Evolutionary conservation across 1,139 yeast genomes (phyloP).

Genomic region (Zygosaccharomyces pseudobailii): DNA sequence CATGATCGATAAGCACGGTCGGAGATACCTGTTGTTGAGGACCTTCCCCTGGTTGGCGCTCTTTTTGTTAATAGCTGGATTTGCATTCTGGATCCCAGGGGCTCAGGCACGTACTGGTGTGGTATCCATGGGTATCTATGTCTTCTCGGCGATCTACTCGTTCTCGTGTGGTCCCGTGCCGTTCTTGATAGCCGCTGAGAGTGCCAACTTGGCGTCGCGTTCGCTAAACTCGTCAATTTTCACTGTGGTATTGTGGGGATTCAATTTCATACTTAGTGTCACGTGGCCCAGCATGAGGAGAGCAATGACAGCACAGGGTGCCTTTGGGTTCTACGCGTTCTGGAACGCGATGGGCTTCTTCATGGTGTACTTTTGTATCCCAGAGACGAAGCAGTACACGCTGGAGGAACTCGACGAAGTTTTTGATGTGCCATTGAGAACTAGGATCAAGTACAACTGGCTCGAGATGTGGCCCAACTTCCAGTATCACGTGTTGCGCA

Average conservation of each 20-base stretch:
- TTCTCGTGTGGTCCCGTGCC: slow-evolving; percentile 92
- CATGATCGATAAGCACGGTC: slow-evolving; percentile 76
- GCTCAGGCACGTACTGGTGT: slow-evolving; percentile 56
- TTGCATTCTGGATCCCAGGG: slow-evolving; percentile 62
- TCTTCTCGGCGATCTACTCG: slow-evolving; percentile 70
- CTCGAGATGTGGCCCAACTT: slow-evolving; percentile 42
- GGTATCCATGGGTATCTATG: slow-evolving; percentile 66
- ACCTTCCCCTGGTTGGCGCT: slow-evolving; percentile 74
- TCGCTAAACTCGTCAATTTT: slow-evolving; percentile 85
- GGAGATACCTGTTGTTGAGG: slow-evolving; percentile 61
- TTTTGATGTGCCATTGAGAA: slow-evolving; percentile 50
- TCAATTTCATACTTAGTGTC: slow-evolving; percentile 72
- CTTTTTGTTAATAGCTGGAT: slow-evolving; percentile 67
- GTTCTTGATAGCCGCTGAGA: slow-evolving; percentile 84
- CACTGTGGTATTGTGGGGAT: slow-evolving; percentile 82
- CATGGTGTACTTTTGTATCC: slow-evolving; percentile 59
- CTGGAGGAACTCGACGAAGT: slow-evolving; percentile 71
- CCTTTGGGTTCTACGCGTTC: slow-evolving; percentile 85
- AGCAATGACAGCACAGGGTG: slow-evolving; percentile 74
- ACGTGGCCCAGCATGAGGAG: slow-evolving; percentile 74
- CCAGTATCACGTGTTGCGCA: slow-evolving; percentile 39
- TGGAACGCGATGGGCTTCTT: slow-evolving; percentile 78
- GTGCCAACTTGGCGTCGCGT: slow-evolving; percentile 78
- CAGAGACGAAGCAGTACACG: slow-evolving; percentile 66
- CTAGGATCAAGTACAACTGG: slow-evolving; percentile 55